Percentiles rank a stretch among this genome's conserved stretches.
phyloP scores from a whole-genome alignment of 73 alveolate genomes.

The Tetrahymena borealis region DNA sequence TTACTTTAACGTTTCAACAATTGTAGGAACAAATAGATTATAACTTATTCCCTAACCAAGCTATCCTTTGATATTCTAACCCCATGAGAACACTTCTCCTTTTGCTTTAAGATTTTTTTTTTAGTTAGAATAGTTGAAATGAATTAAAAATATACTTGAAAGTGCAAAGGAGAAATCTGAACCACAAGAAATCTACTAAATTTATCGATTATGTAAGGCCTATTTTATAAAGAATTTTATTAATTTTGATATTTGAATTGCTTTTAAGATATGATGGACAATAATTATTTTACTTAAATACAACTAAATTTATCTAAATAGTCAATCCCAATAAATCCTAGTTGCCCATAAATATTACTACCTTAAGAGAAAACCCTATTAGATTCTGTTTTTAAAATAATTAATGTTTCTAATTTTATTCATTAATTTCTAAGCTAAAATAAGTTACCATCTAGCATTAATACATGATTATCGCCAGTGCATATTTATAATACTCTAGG shows the following conservation, averaged over 20 bases:
- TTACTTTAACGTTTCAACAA: slow-evolving; percentile 8
- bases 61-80: slow-evolving; percentile 34
- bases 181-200: slow-evolving; percentile 20
- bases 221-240: not conserved
- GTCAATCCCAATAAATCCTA: not conserved
- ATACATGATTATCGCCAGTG: not conserved
- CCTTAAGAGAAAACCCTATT: not conserved
- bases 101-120: too few species aligned
- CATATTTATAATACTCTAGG: not conserved
- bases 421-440: too few species aligned
- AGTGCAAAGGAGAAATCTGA: slow-evolving; percentile 27
- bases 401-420: too few species aligned
- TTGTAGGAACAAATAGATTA: not conserved
- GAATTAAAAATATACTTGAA: not conserved
- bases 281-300: not conserved
- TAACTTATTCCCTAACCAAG: slow-evolving; percentile 16
- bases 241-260: not conserved
- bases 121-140: too few species aligned
- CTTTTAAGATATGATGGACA: not conserved
- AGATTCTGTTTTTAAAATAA: not conserved
- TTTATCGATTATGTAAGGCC: not conserved
- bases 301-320: not conserved
- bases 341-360: not conserved
- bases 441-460: not conserved
- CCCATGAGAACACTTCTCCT: slow-evolving; percentile 44